Evolutionary conservation across 257 asterid species (phyloP).

Genomic region (Leptodermis oblonga): DNA sequence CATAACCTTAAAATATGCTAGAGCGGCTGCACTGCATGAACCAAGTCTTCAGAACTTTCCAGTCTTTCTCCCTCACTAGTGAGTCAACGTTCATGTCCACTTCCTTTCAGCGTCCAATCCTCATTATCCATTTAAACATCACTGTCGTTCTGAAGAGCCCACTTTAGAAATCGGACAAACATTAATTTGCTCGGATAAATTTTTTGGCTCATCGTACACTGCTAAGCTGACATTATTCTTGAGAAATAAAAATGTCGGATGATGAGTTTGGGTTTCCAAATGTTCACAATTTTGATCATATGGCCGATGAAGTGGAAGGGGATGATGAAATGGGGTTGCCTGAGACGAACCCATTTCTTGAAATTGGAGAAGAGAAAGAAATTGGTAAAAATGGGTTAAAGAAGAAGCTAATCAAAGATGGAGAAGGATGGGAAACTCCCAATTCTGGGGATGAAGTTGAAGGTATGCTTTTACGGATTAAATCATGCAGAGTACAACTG

Average conservation of each 20-base stretch:
- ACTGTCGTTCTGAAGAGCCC: background rate
- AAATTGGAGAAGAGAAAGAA: conserved; percentile 77
- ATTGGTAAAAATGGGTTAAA: conserved; percentile 51
- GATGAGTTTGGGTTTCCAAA: conserved; percentile 41
- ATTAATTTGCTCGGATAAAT: background rate
- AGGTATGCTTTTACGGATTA: conserved; percentile 24
- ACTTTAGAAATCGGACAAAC: background rate
- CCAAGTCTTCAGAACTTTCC: conserved; percentile 10
- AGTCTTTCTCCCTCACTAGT: background rate
- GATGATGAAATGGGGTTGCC: conserved; percentile 65
- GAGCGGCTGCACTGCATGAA: too few species aligned
- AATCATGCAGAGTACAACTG: background rate
- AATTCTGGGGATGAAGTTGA: conserved; percentile 31
- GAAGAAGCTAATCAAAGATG: conserved; percentile 72
- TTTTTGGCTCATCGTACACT: background rate
- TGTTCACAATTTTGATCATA: background rate
- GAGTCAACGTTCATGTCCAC: background rate
- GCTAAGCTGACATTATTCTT: background rate
- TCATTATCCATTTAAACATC: background rate
- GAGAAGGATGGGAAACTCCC: conserved; percentile 69
- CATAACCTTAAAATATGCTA: too few species aligned
- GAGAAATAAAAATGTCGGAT: background rate
- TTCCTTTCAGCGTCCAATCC: background rate
- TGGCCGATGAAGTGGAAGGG: conserved; percentile 29
- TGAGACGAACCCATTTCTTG: conserved; percentile 41